Conservation (phyloP, 148 eudicot species). For the Diospyros kaki region DNA sequence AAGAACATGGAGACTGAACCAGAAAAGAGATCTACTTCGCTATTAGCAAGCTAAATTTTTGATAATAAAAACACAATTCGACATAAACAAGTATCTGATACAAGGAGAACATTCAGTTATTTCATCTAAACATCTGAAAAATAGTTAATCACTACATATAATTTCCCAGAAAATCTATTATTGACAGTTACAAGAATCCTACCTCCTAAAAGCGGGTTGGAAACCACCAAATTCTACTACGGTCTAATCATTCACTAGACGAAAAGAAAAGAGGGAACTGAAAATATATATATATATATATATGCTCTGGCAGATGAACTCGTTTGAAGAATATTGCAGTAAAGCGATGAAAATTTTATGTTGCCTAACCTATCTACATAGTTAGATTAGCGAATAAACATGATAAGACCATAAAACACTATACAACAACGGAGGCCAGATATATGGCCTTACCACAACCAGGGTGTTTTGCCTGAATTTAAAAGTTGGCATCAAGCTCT, state of each 20-base stretch:
- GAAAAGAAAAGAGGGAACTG: too few species aligned
- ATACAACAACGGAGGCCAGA: neutral
- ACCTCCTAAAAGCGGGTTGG: slow-evolving; percentile 6
- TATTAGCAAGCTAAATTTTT: neutral
- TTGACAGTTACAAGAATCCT: neutral
- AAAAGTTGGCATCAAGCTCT: slow-evolving; percentile 1
- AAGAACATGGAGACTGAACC: too few species aligned
- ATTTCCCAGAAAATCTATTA: neutral
- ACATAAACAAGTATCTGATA: neutral
- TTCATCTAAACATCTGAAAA: neutral
- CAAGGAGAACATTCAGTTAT: neutral
- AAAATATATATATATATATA: too few species aligned
- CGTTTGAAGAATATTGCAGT: too few species aligned
- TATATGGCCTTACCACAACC: neutral
- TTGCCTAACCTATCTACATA: neutral
- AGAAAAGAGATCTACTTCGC: too few species aligned
- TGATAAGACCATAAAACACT: neutral
- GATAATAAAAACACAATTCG: neutral
- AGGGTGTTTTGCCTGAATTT: too few species aligned
- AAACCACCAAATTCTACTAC: neutral
- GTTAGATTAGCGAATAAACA: neutral
- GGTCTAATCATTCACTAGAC: neutral
- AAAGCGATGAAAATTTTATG: neutral
- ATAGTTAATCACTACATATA: neutral
- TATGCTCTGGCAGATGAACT: too few species aligned